A percentile compares a stretch with the other conserved stretches of the same genome.
These are phyloP conservation scores for Penicillium sp. DNA, from an alignment of 2,329 filamentous ascomycete genomes.

Conservation along the genomic window DNA sequence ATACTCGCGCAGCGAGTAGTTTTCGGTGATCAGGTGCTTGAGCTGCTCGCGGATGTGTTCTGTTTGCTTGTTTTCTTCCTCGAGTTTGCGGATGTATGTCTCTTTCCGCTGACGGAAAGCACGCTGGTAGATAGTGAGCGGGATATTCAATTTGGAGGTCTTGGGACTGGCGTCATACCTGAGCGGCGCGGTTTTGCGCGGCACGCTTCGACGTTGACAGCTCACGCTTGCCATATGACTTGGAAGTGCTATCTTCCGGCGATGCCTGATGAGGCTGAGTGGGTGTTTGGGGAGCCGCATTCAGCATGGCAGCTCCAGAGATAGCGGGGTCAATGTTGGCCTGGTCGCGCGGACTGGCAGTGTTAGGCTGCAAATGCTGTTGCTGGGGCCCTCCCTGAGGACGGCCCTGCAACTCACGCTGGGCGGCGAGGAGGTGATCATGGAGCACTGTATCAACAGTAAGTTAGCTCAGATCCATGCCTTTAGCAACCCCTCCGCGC, in stretches of 20 bases:
- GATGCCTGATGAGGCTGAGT: constrained; percentile 26
- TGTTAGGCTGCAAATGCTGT: constrained; percentile 37
- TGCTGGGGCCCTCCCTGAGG: constrained; percentile 43
- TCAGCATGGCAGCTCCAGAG: constrained; percentile 50
- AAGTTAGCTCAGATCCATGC: constrained; percentile 5
- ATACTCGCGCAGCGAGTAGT: constrained; percentile 87
- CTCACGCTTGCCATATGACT: constrained; percentile 73
- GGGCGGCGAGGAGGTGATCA: constrained; percentile 56
- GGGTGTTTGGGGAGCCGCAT: constrained; percentile 33
- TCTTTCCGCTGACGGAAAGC: constrained; percentile 97
- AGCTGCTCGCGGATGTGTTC: constrained; percentile 69
- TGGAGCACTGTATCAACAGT: constrained; percentile 50
- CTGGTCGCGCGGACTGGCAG: constrained; percentile 45
- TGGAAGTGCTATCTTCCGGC: constrained; percentile 54
- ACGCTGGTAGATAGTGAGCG: constrained; percentile 53
- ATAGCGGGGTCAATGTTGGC: constrained; percentile 58
- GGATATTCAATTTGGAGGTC: too few relatives aligned
- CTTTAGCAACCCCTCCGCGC: neutral
- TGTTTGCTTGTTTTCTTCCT: constrained; percentile 84
- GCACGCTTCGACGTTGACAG: constrained; percentile 93
- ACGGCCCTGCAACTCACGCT: constrained; percentile 39
- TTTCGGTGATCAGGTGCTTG: constrained; percentile 80
- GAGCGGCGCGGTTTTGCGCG: constrained; percentile 91
- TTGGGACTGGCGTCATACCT: constrained; percentile 57
- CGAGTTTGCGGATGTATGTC: constrained; percentile 94